These are phyloP conservation scores for Phylloporus arenicola DNA, from an alignment of 768 basidiomycete species.

Conservation along the genomic window DNA sequence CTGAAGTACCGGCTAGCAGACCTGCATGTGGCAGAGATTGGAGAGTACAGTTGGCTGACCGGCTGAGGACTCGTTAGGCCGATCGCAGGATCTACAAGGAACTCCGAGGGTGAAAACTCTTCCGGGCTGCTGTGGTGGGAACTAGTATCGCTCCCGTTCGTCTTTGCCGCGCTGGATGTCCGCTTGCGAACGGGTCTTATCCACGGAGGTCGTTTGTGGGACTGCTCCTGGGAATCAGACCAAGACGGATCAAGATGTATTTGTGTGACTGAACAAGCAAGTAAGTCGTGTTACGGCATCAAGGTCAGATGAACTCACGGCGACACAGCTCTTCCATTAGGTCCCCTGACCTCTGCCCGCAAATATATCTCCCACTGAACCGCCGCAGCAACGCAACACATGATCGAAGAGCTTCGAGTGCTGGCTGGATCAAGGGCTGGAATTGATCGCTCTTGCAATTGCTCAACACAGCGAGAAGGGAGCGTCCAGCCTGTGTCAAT, in stretches of 20 bases:
- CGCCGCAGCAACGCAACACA: slow-evolving; percentile 83
- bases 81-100: slow-evolving; percentile 46
- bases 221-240: slow-evolving; percentile 45
- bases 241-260: slow-evolving; percentile 75
- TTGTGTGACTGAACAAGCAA: slow-evolving; percentile 55
- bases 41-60: slow-evolving; percentile 16
- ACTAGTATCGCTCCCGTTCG: slow-evolving; percentile 40
- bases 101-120: slow-evolving; percentile 59
- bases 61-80: slow-evolving; percentile 24
- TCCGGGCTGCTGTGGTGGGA: slow-evolving; percentile 56
- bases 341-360: slow-evolving; percentile 85
- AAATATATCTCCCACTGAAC: slow-evolving; percentile 89
- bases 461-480: slow-evolving; percentile 79
- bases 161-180: slow-evolving; percentile 43
- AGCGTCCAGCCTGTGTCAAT: slow-evolving; percentile 88
- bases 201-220: slow-evolving; percentile 69
- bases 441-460: slow-evolving; percentile 81
- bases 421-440: slow-evolving; percentile 71
- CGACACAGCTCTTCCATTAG: slow-evolving; percentile 95
- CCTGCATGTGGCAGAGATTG: slow-evolving; percentile 11
- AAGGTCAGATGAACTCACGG: slow-evolving; percentile 38
- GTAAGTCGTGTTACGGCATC: slow-evolving; percentile 7
- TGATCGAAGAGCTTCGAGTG: slow-evolving; percentile 79
- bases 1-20: slow-evolving; percentile 22
- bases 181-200: slow-evolving; percentile 84